Evolutionary conservation across 306 rosid genomes (phyloP), one percentile per base, ranked within the genome.

Genomic region (Gynostemma pentaphyllum): DNA sequence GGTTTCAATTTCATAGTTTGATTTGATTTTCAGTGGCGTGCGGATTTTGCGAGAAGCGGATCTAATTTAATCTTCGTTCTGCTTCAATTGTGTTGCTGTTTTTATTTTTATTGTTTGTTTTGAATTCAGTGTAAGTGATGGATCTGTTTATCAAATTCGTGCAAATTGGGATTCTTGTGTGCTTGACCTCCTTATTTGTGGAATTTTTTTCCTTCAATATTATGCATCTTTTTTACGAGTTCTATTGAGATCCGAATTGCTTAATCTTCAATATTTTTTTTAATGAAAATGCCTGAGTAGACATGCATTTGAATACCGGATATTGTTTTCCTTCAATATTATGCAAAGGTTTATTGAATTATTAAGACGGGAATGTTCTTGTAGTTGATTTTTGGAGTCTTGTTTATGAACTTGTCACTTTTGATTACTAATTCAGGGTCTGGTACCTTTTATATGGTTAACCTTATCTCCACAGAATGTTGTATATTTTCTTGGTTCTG

Each of bases 61-160:
- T 61, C 49, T 21, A 42, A 14, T 61, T 61, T 61, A 7, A 61
- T 23, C 49, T 61, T 48, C 22, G 66, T 40, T 59, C 21, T 59
- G 12, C 21, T 59, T 59, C 5, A 6, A 37, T 59, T 36, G 34
- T 59, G 46, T 21, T 19, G 8, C 18, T 56, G 15, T 48, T 49
- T 56, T 21, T 59, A 5, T 57, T 45, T 36, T 37, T 57, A 5
- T 55, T 57, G 64, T 0, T 57, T 21, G 1, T 14, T 23, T 37
- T 60, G 12, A 1, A 60, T 32, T 56, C 13, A 5, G 42, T 32
- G 15, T 34, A 21, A 26, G 13, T 21, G 22, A 15, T 32, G 45
- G 21, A 39, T 60, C 32, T 60, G 28, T 3, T 59, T 7, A 60
- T 60, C 30, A 6, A 8, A 4, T 61, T 7, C 24, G 12, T 23